phyloP scores from a whole-genome alignment of 805 yeast genomes.

The Metschnikowia hibisci region DNA sequence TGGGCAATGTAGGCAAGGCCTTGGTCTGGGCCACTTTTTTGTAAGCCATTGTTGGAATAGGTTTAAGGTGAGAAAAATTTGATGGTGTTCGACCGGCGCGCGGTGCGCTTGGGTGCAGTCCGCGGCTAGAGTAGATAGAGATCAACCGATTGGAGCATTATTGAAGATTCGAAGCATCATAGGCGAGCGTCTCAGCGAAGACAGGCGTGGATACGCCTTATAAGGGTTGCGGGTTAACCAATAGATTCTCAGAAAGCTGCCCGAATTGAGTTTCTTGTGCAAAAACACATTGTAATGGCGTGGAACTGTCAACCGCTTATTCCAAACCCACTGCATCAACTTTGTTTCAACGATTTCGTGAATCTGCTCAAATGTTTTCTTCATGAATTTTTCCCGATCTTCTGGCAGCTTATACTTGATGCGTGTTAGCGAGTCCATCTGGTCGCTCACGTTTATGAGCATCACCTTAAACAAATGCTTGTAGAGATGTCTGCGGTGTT shows the following conservation, averaged over 20 bases:
- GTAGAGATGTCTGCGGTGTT: slow-evolving; percentile 23
- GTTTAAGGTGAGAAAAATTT: slow-evolving; percentile 8
- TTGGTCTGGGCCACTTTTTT: slow-evolving; percentile 40
- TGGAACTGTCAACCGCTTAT: slow-evolving; percentile 13
- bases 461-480: slow-evolving; percentile 36
- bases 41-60: slow-evolving; percentile 31
- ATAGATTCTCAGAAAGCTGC: slow-evolving; percentile 29
- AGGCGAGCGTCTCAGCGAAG: not conserved
- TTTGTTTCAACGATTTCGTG: slow-evolving; percentile 25
- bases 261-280: slow-evolving; percentile 22
- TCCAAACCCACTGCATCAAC: slow-evolving; percentile 23
- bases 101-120: not conserved
- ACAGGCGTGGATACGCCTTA: not conserved
- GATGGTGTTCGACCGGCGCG: slow-evolving; percentile 1
- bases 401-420: slow-evolving; percentile 33
- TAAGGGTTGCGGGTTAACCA: slow-evolving; percentile 23
- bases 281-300: slow-evolving; percentile 23
- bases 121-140: no score
- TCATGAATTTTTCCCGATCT: slow-evolving; percentile 27
- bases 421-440: slow-evolving; percentile 33
- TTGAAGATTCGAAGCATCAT: not conserved
- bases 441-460: slow-evolving; percentile 35
- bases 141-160: not conserved
- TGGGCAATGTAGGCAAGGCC: slow-evolving; percentile 66
- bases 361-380: slow-evolving; percentile 24